phyloP scores from a whole-genome alignment of 2,329 filamentous ascomycete species.

The Trichophaea hybrida region DNA sequence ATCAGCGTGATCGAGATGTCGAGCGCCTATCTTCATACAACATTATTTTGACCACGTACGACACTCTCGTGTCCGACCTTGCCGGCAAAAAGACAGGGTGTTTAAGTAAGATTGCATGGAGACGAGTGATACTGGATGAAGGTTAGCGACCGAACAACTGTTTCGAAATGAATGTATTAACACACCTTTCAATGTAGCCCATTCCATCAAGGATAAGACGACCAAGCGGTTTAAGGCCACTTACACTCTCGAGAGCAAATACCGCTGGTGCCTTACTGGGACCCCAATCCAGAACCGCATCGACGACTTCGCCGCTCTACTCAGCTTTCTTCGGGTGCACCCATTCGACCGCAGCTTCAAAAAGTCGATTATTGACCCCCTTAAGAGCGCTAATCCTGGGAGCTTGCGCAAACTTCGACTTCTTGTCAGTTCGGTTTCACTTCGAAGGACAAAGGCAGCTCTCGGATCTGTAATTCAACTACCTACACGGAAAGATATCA shows the following conservation, averaged over 20 bases:
- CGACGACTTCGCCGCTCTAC: conserved; percentile 32
- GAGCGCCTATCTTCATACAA: too few relatives aligned
- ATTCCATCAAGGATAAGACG: conserved; percentile 30
- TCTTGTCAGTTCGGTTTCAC: conserved; percentile 28
- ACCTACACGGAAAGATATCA: too few relatives aligned
- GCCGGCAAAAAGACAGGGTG: too few relatives aligned
- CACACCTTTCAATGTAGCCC: conserved; percentile 27
- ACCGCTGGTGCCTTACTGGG: conserved; percentile 34
- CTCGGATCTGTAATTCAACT: too few relatives aligned
- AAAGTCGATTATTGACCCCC: conserved; percentile 23
- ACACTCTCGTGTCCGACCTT: too few relatives aligned
- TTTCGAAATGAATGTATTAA: neutral
- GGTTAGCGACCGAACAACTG: conserved; percentile 24
- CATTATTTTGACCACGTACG: too few relatives aligned
- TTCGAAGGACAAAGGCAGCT: too few relatives aligned
- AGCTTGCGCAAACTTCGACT: conserved; percentile 21
- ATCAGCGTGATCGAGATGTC: too few relatives aligned
- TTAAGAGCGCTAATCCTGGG: conserved; percentile 15
- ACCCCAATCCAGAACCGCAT: conserved; percentile 34
- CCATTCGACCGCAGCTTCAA: conserved; percentile 26
- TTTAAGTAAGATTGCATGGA: conserved; percentile 24
- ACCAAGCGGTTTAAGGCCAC: conserved; percentile 29
- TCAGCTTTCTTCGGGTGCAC: conserved; percentile 29
- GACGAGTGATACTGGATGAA: conserved; percentile 33
- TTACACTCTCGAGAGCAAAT: conserved; percentile 23